Conservation (phyloP, 345 rosid genomes). For the Noccaea bulbosa region DNA sequence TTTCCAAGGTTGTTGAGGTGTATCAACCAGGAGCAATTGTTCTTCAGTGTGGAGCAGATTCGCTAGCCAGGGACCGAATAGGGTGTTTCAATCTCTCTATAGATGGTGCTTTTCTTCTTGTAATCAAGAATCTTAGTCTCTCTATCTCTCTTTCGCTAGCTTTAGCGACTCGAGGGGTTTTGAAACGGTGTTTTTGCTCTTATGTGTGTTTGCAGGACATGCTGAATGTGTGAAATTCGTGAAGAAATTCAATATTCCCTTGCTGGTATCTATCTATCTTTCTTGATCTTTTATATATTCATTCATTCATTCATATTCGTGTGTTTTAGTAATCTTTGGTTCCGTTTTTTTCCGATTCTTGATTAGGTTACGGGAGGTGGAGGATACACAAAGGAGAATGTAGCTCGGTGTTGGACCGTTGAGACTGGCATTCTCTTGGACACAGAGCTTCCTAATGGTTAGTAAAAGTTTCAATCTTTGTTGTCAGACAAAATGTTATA, state of each 20-base stretch:
- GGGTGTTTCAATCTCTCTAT: conserved; percentile 98
- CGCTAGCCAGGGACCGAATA: conserved; percentile 95
- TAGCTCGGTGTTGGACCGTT: conserved; percentile 97
- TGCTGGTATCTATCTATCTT: conserved; percentile 59
- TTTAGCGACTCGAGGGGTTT: conserved; percentile 21
- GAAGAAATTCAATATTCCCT: conserved; percentile 89
- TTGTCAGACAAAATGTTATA: background rate
- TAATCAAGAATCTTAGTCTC: conserved; percentile 43
- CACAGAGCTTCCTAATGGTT: conserved; percentile 91
- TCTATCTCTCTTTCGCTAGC: conserved; percentile 9
- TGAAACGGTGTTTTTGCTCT: background rate
- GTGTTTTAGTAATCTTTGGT: background rate
- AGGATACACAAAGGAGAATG: conserved; percentile 97
- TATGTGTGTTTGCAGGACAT: conserved; percentile 61
- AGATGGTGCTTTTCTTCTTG: conserved; percentile 78
- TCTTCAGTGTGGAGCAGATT: conserved; percentile 99
- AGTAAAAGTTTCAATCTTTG: background rate
- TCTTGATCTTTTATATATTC: conserved; percentile 12
- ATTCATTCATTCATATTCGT: too few species aligned
- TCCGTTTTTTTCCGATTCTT: background rate
- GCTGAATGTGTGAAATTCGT: conserved; percentile 94
- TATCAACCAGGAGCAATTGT: conserved; percentile 93
- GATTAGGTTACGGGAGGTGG: conserved; percentile 98
- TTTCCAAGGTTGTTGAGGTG: conserved; percentile 86
- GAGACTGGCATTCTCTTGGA: conserved; percentile 94